Base-by-base conservation (phyloP, 176 grass and related monocot genomes). In the Pharus latifolius region DNA sequence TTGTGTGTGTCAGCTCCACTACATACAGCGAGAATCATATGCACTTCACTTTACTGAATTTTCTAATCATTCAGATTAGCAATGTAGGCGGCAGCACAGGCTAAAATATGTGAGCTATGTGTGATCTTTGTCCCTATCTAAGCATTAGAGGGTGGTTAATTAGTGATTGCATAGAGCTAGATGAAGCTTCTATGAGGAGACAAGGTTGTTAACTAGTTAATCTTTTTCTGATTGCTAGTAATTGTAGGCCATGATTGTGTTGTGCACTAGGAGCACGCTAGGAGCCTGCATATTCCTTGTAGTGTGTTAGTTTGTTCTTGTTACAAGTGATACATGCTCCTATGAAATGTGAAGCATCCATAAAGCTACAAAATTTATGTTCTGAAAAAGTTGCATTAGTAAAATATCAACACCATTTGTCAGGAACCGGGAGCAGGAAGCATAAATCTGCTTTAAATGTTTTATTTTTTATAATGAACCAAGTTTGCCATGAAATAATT, bases 21-120 rank as follows among this genome's bases (percentile, higher is more conserved):
- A 76, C 64, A 72, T 57, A 70, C 80, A 84, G 30, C 47, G 72
- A 75, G 91, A 96, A 96, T 85, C 87, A 26, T 90, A 80, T 85
- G 84, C 83, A 95, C 65, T 62, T 49, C 81, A 64, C 69, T 65
- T 56, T n/a, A n/a, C 60, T 73, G 42, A 49, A 47, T 88, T 92
- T 90, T 90, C 72, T 80, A 84, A 77, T 14, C 40, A 59, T 32
- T 35, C 47, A 29, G 46, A 61, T 81, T 32, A 54, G 33, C 22
- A 7, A n/a, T 19, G 29, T 65, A 65, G 74, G 61, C 9, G 65
- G 66, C 69, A 91, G 35, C 52, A 66, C 49, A 44, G 37, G 53
- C 60, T 76, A 84, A 74, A 80, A 55, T 76, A 71, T 69, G 50
- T 65, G 48, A 75, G 40, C 55, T 68, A 86, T 44, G 12, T 53